A percentile compares a stretch with the other conserved stretches of the same genome.
phyloP scores from a whole-genome alignment of 352 stramenopile species.

The Globisporangium megalacanthum region DNA sequence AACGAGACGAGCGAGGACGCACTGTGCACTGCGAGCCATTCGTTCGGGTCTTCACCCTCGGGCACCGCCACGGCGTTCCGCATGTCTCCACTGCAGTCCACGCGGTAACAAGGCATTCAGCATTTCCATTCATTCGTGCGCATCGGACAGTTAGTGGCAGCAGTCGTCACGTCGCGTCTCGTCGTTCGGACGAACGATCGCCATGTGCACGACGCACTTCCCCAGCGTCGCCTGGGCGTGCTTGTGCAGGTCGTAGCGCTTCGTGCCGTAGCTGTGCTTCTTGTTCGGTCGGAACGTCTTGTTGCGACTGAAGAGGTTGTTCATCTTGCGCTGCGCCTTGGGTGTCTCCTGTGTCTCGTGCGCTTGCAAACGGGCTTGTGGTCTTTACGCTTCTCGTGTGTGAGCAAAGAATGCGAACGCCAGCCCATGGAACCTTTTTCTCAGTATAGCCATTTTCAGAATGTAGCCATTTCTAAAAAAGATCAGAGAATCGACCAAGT shows the following conservation, averaged over 20 bases:
- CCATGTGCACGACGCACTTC: constrained; percentile 35
- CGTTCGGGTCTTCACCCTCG: constrained; percentile 83
- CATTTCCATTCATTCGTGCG: background rate
- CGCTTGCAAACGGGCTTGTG: too few species aligned
- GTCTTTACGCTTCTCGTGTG: too few species aligned
- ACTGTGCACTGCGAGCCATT: constrained; percentile 92
- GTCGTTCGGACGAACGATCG: background rate
- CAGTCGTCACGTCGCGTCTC: too few species aligned
- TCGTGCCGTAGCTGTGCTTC: constrained; percentile 72
- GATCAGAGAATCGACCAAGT: too few species aligned
- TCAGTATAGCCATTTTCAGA: too few species aligned
- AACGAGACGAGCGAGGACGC: constrained; percentile 2
- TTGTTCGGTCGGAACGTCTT: constrained; percentile 87
- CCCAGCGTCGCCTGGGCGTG: constrained; percentile 74
- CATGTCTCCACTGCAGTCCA: constrained; percentile 48
- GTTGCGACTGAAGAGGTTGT: constrained; percentile 73
- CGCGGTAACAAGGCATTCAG: background rate
- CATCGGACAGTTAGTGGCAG: too few species aligned
- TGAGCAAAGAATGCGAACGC: too few species aligned
- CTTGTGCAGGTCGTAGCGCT: constrained; percentile 83
- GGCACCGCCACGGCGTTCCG: constrained; percentile 52
- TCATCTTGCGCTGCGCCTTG: constrained; percentile 21
- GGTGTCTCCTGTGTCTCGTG: too few species aligned
- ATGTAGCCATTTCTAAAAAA: too few species aligned
- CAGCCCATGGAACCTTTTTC: too few species aligned